Evolutionary conservation across 1,284 basidiomycete genomes (phyloP).

Genomic region (Malassezia pachydermatis): DNA sequence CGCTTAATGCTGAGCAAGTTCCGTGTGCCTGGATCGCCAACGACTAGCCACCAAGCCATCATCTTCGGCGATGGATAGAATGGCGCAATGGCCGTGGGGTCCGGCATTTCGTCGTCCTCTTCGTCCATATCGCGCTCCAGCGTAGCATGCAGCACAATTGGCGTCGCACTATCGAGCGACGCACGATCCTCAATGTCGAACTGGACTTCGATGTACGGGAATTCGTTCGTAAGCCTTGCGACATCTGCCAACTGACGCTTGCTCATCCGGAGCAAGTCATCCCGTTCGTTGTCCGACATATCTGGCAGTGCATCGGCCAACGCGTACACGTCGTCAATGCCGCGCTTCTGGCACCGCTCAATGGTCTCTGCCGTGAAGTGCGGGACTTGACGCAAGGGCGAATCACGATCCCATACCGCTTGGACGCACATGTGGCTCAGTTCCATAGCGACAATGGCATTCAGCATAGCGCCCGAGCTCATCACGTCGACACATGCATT

Average conservation of each 20-base stretch:
- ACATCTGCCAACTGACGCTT: slow-evolving; percentile 55
- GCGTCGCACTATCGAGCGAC: slow-evolving; percentile 69
- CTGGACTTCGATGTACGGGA: slow-evolving; percentile 62
- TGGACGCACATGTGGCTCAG: slow-evolving; percentile 98
- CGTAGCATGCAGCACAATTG: slow-evolving; percentile 68
- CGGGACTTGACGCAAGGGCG: slow-evolving; percentile 73
- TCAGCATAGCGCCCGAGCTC: slow-evolving; percentile 89
- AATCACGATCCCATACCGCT: slow-evolving; percentile 83
- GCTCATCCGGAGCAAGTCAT: slow-evolving; percentile 72
- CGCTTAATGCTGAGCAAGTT: slow-evolving; percentile 84
- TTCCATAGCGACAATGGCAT: slow-evolving; percentile 93
- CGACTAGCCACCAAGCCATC: slow-evolving; percentile 92
- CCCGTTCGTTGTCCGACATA: slow-evolving; percentile 47
- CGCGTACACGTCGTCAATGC: slow-evolving; percentile 41
- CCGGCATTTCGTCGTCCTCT: slow-evolving; percentile 52
- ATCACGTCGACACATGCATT: slow-evolving; percentile 84
- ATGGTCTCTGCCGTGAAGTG: slow-evolving; percentile 71
- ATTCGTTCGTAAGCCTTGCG: slow-evolving; percentile 58
- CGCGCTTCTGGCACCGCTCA: slow-evolving; percentile 61
- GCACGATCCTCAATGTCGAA: slow-evolving; percentile 58
- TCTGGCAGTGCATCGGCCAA: slow-evolving; percentile 39
- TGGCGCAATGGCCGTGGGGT: slow-evolving; percentile 64
- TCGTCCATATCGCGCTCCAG: slow-evolving; percentile 78
- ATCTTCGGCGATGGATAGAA: slow-evolving; percentile 85
- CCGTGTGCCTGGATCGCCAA: slow-evolving; percentile 66